Evolutionary conservation across 257 asterid species (phyloP), one percentile per base, ranked within the genome.

Genomic region (Petrea volubilis): DNA sequence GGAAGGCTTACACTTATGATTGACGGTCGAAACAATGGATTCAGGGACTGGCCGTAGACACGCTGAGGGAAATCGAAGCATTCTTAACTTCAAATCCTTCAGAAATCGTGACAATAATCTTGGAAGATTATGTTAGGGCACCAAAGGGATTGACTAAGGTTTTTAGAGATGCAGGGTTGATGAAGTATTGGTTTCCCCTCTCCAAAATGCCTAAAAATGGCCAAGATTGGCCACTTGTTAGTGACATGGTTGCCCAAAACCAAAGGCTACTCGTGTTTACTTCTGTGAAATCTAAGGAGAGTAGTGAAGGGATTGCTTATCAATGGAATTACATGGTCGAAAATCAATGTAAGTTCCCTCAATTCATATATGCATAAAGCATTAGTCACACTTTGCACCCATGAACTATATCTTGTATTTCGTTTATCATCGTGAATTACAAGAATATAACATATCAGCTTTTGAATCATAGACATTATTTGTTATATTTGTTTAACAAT

Each of bases 281-380:
- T 59, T 92, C 98, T 1, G 31, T 58, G 0, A 27, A 65, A 34
- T 78, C 93, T 6, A 92, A 92, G 82, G 95, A 92, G 71, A 41
- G 50, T 64, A 82, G 83, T 24, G 96, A 92, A 77, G 90, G 97
- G 27, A 90, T 92, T 60, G 98, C 97, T 24, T 84, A 87, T 60
- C 98, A 92, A 41, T 92, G 98, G 98, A 92, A 90, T 77, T 92
- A 88, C 89, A 92, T 92, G 98, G 98, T 92, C 3, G 97, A 92
- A 79, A 92, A 82, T 34, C 95, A 92, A 62, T 92, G 98, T 90
- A 72, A 73, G 90, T 83, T 7, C 3, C n/a, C 49, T 23, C 18
- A 1, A 4, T 18, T n/a, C n/a, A n/a, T n/a, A n/a, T n/a, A n/a
- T n/a, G n/a, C n/a, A n/a, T n/a, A n/a, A n/a, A n/a, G n/a, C n/a